A percentile compares a stretch with the other conserved stretches of the same genome.
Conservation (phyloP, 306 rosid genomes). For the Dalbergia oliveri region DNA sequence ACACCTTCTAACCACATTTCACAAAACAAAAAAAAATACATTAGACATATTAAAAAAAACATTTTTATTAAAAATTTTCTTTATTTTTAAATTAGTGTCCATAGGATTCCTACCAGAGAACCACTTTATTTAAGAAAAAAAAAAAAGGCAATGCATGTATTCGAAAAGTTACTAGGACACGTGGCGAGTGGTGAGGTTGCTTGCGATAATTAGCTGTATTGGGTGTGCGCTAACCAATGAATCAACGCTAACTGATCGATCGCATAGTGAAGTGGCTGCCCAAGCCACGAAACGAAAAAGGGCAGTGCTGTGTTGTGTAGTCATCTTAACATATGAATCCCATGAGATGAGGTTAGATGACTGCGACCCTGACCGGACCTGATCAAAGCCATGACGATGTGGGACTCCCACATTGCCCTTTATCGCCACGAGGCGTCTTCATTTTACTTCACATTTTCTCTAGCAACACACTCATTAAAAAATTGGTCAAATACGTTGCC, state of each 20-base stretch:
- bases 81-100: too few species aligned
- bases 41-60: too few species aligned
- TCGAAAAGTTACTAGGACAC: slow-evolving; percentile 2
- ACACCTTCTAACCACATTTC: too few species aligned
- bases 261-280: slow-evolving; percentile 34
- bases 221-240: slow-evolving; percentile 28
- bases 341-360: neutral
- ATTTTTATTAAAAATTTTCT: too few species aligned
- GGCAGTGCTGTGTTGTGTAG: too few species aligned
- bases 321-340: neutral
- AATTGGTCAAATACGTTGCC: slow-evolving; percentile 16
- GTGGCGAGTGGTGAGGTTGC: slow-evolving; percentile 23
- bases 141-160: neutral
- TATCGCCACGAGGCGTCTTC: slow-evolving; percentile 39
- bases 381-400: slow-evolving; percentile 49
- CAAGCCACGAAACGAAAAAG: slow-evolving; percentile 37
- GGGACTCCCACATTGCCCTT: neutral
- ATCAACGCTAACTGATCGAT: neutral
- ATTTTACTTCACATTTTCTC: neutral
- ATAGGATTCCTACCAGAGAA: neutral
- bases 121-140: too few species aligned
- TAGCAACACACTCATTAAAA: neutral
- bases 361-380: neutral
- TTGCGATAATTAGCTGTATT: neutral
- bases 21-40: too few species aligned